A percentile compares a stretch with the other conserved stretches of the same genome.
Evolutionary conservation across 2,329 filamentous ascomycete species (phyloP).

Genomic region (Colletotrichum lini): DNA sequence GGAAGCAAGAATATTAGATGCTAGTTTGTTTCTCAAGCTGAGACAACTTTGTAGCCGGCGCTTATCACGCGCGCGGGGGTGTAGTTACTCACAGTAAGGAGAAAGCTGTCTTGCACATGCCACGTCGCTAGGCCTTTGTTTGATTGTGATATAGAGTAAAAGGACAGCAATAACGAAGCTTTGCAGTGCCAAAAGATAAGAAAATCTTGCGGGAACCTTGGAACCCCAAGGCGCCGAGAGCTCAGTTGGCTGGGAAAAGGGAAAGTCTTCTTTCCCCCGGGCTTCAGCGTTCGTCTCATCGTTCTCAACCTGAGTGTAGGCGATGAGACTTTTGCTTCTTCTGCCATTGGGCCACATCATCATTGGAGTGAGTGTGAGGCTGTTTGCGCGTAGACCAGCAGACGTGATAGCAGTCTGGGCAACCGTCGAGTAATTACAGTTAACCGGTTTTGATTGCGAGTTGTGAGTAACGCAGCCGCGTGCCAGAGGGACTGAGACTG

Average conservation of each 20-base stretch:
- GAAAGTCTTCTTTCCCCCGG: no score
- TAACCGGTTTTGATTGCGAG: background rate
- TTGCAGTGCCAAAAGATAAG: background rate
- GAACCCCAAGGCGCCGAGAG: background rate
- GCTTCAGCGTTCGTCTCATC: background rate
- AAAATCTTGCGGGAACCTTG: background rate
- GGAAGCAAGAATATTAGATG: background rate
- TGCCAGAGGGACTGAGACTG: background rate
- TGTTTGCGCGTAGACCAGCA: background rate
- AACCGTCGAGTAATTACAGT: background rate
- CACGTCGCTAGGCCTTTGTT: background rate
- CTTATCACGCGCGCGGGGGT: background rate
- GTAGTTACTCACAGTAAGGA: slow-evolving; percentile 1
- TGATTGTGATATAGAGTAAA: background rate
- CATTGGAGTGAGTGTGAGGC: background rate
- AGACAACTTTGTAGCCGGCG: no score
- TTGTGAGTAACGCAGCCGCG: background rate
- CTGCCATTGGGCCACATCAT: background rate
- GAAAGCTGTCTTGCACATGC: slow-evolving; percentile 11
- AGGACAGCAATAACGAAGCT: background rate
- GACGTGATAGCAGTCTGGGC: background rate
- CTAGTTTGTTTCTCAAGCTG: background rate
- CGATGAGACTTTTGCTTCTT: background rate
- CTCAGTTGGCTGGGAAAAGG: background rate
- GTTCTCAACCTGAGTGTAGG: background rate